phyloP scores from a whole-genome alignment of 495 filamentous ascomycete species.

The Xylona heveae region DNA sequence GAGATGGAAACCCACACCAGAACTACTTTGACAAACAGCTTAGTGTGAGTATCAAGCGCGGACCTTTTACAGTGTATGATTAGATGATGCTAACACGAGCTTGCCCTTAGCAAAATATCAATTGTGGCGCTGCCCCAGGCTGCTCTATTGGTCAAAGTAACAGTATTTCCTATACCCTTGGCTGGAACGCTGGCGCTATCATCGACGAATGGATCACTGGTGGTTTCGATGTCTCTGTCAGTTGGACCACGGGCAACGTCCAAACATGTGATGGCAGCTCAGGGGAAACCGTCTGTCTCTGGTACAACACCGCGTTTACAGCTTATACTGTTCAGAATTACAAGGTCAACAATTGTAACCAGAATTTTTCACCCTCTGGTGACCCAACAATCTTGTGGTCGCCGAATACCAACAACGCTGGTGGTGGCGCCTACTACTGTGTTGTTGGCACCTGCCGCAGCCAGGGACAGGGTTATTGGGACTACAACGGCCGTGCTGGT shows the following conservation, averaged over 20 bases:
- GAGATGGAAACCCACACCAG: conserved; percentile 6
- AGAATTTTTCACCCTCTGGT: too few relatives aligned
- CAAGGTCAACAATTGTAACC: conserved; percentile 1
- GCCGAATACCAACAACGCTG: conserved; percentile 5
- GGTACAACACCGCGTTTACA: conserved; percentile 8
- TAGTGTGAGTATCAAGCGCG: too few relatives aligned
- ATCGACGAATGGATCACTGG: conserved; percentile 4
- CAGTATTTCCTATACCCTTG: too few relatives aligned
- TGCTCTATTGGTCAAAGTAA: too few relatives aligned
- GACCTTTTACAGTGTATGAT: too few relatives aligned
- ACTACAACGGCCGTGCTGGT: conserved; percentile 7
- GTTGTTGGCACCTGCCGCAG: conserved; percentile 5
- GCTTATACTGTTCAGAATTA: conserved; percentile 6
- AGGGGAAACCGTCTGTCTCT: conserved; percentile 7
- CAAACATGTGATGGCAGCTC: conserved; percentile 2
- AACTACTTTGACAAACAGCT: conserved; percentile 6
- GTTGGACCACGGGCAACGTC: conserved; percentile 5
- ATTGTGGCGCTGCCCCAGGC: too few relatives aligned
- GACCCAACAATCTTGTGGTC: conserved; percentile 4
- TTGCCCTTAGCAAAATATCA: too few relatives aligned
- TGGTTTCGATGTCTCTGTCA: conserved; percentile 4
- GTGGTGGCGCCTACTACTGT: conserved; percentile 8
- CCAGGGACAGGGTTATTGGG: conserved; percentile 6
- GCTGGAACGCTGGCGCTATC: neutral
- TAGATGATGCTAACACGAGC: too few relatives aligned